Evolutionary conservation across 768 basidiomycete genomes (phyloP).

Genomic region (Thelephora aurantiotincta): DNA sequence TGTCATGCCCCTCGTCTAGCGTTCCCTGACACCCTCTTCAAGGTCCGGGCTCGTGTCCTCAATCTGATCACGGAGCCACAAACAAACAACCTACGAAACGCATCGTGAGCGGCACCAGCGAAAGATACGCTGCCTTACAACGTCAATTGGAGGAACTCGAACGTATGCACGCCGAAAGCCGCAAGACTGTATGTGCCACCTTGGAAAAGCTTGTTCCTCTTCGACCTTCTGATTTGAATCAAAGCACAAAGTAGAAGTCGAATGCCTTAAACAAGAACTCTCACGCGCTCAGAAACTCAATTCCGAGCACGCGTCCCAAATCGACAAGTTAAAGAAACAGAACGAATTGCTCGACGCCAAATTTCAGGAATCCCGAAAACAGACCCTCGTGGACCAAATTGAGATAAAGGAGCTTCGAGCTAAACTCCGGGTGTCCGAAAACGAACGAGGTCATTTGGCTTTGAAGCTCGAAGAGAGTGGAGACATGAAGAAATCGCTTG

Average conservation of each 20-base stretch:
- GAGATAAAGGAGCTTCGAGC: conserved; percentile 50
- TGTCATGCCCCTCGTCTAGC: background rate
- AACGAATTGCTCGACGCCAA: conserved; percentile 40
- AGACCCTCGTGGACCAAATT: conserved; percentile 30
- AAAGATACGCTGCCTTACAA: conserved; percentile 42
- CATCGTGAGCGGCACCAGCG: conserved; percentile 13
- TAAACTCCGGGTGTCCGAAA: conserved; percentile 43
- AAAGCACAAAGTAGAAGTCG: conserved; percentile 49
- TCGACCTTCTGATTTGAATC: background rate
- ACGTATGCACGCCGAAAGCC: conserved; percentile 45
- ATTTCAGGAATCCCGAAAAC: conserved; percentile 46
- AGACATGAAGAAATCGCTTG: conserved; percentile 37
- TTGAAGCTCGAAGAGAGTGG: conserved; percentile 36
- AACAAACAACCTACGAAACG: conserved; percentile 15
- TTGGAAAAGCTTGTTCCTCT: background rate
- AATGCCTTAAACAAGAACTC: conserved; percentile 44
- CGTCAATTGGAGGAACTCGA: conserved; percentile 54
- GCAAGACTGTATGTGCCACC: conserved; percentile 37
- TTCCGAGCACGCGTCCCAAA: conserved; percentile 35
- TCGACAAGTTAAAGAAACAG: conserved; percentile 53
- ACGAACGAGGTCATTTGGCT: conserved; percentile 37
- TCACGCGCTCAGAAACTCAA: conserved; percentile 29
- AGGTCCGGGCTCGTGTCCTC: conserved; percentile 22
- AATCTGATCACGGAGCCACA: conserved; percentile 12
- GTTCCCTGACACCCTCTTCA: conserved; percentile 1